A percentile compares a stretch with the other conserved stretches of the same genome.
phyloP scores from a whole-genome alignment of 2,329 filamentous ascomycete species.

The Diplodia seriata region DNA sequence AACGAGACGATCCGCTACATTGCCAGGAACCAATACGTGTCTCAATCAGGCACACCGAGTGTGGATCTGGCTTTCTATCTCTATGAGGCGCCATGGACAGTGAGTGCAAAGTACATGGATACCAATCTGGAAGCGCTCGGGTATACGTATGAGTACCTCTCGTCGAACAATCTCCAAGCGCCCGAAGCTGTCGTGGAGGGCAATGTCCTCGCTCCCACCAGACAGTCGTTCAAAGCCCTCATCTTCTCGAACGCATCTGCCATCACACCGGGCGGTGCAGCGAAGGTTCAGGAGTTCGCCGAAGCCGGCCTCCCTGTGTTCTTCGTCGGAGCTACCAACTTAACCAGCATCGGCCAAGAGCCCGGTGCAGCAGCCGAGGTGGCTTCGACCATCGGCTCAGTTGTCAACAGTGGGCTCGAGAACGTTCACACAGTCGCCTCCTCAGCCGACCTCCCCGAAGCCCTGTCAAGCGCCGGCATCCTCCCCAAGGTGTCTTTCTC shows the following conservation, averaged over 20 bases:
- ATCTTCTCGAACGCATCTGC: conserved; percentile 48
- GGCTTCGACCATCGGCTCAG: neutral
- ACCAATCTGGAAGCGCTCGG: conserved; percentile 37
- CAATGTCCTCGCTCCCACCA: conserved; percentile 47
- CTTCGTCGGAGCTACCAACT: conserved; percentile 39
- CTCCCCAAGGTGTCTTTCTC: conserved; percentile 41
- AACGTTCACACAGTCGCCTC: conserved; percentile 48
- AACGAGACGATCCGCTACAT: conserved; percentile 49
- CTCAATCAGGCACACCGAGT: conserved; percentile 51
- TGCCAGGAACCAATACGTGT: conserved; percentile 48
- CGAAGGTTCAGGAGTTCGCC: conserved; percentile 47
- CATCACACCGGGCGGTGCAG: conserved; percentile 46
- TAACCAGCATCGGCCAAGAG: conserved; percentile 29
- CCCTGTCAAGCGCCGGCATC: conserved; percentile 44
- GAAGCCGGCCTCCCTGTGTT: conserved; percentile 53
- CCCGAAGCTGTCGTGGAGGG: conserved; percentile 48
- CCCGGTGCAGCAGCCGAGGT: conserved; percentile 13
- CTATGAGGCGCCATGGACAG: conserved; percentile 34
- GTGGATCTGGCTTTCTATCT: conserved; percentile 54
- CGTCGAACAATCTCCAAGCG: conserved; percentile 54
- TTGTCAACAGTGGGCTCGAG: conserved; percentile 12
- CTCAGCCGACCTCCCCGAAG: conserved; percentile 42
- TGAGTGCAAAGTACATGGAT: conserved; percentile 33
- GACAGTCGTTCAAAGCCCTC: conserved; percentile 53
- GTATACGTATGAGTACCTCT: conserved; percentile 55